phyloP scores from a whole-genome alignment of 192 early-diverging fungal species.

The Coemansia sp. region DNA sequence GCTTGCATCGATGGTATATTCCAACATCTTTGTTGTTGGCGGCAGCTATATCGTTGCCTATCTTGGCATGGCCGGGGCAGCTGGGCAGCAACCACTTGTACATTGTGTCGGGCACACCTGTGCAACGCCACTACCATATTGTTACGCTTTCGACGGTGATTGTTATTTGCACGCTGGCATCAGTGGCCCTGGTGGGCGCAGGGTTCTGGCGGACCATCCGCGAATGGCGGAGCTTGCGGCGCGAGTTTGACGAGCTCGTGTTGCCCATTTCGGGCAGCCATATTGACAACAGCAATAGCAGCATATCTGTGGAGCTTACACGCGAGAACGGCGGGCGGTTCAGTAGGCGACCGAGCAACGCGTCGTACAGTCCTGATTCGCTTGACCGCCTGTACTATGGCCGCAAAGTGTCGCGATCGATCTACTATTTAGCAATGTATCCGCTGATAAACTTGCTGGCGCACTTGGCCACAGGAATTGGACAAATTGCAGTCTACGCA shows the following conservation, averaged over 20 bases:
- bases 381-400: constrained; percentile 54
- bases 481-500: constrained; percentile 51
- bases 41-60: constrained; percentile 40
- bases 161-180: constrained; percentile 50
- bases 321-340: neutral
- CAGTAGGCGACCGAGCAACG: neutral
- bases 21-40: constrained; percentile 35
- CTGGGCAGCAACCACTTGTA: constrained; percentile 50
- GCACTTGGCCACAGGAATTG: constrained; percentile 45
- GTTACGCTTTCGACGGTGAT: constrained; percentile 51
- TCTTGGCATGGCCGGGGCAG: constrained; percentile 45
- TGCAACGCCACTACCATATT: constrained; percentile 53
- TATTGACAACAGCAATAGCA: constrained; percentile 12
- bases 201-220: constrained; percentile 54
- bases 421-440: constrained; percentile 54
- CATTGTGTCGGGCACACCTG: constrained; percentile 48
- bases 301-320: constrained; percentile 16
- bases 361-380: constrained; percentile 39
- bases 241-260: constrained; percentile 49
- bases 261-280: constrained; percentile 41
- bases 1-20: constrained; percentile 46
- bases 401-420: constrained; percentile 53
- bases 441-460: constrained; percentile 51
- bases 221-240: constrained; percentile 50
- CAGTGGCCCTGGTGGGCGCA: constrained; percentile 49